phyloP scores from a whole-genome alignment of 306 rosid genomes.

The Nissolia schottii region DNA sequence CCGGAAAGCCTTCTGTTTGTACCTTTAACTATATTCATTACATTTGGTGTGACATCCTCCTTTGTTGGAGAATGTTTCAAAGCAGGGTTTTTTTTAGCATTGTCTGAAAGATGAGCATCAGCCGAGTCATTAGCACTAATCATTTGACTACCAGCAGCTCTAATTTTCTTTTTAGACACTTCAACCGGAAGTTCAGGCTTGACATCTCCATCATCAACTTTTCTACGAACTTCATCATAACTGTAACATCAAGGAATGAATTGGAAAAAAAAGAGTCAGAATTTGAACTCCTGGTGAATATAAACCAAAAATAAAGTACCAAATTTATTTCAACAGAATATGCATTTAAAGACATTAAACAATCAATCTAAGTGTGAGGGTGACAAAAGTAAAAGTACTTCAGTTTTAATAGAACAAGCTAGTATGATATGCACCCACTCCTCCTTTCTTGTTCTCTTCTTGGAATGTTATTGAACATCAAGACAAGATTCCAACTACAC shows the following conservation, averaged over 20 bases:
- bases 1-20: slow-evolving; percentile 49
- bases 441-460: slow-evolving; percentile 6
- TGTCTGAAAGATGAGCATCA: slow-evolving; percentile 33
- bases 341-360: not conserved
- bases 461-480: not conserved
- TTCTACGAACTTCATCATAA: slow-evolving; percentile 37
- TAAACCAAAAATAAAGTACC: slow-evolving; percentile 4
- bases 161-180: slow-evolving; percentile 42
- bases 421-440: not conserved
- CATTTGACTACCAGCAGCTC: slow-evolving; percentile 40
- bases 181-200: slow-evolving; percentile 41
- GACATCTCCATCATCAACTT: slow-evolving; percentile 45
- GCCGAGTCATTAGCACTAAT: slow-evolving; percentile 22
- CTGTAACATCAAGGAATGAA: slow-evolving; percentile 34
- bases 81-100: slow-evolving; percentile 26
- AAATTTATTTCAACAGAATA: slow-evolving; percentile 21
- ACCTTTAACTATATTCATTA: slow-evolving; percentile 75
- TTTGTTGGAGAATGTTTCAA: slow-evolving; percentile 32
- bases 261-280: slow-evolving; percentile 19
- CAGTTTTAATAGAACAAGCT: not conserved
- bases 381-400: not conserved
- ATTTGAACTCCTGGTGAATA: slow-evolving; percentile 10
- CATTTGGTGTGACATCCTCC: slow-evolving; percentile 39
- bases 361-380: not conserved
- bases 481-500: not conserved